A percentile compares a stretch with the other conserved stretches of the same genome.
These are phyloP conservation scores for Lasiosphaeria miniovina DNA, from an alignment of 495 filamentous ascomycete genomes.

Conservation along the genomic window DNA sequence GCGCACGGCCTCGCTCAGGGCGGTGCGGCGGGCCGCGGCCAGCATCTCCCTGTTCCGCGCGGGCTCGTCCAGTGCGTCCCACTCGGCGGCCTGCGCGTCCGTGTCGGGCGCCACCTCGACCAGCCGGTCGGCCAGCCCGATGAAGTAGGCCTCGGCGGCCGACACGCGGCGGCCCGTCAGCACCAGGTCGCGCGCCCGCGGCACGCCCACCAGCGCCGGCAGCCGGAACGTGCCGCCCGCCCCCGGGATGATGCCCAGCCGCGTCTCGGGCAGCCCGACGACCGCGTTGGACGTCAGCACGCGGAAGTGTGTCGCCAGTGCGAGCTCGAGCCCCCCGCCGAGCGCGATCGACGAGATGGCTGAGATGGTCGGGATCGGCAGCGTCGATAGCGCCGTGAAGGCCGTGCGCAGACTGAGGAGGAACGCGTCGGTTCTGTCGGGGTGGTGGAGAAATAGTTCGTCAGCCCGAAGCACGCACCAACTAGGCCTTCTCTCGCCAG, in stretches of 20 bases:
- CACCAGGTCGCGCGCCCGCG: slow-evolving; percentile 76
- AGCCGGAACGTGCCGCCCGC: slow-evolving; percentile 90
- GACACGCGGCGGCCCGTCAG: slow-evolving; percentile 78
- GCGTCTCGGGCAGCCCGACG: slow-evolving; percentile 85
- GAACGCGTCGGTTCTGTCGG: slow-evolving; percentile 66
- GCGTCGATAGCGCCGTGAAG: slow-evolving; percentile 60
- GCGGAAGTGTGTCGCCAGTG: slow-evolving; percentile 79
- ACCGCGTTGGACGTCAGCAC: slow-evolving; percentile 69
- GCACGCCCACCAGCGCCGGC: slow-evolving; percentile 68
- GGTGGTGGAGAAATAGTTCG: not conserved
- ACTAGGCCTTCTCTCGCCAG: not conserved
- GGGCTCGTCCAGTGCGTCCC: slow-evolving; percentile 34
- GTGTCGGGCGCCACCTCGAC: slow-evolving; percentile 67
- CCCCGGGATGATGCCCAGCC: slow-evolving; percentile 89
- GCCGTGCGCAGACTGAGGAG: slow-evolving; percentile 69
- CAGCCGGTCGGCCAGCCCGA: slow-evolving; percentile 80
- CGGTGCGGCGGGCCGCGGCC: slow-evolving; percentile 54
- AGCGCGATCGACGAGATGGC: slow-evolving; percentile 78
- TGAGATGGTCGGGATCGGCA: slow-evolving; percentile 86
- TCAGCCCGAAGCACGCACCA: not conserved
- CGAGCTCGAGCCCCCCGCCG: slow-evolving; percentile 89
- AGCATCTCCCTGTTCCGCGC: slow-evolving; percentile 32
- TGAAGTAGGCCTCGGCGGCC: slow-evolving; percentile 74
- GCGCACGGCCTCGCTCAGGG: slow-evolving; percentile 69
- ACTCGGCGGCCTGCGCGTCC: slow-evolving; percentile 42